Evolutionary conservation across 2,329 filamentous ascomycete genomes (phyloP).

Genomic region (Delphinella strobiligena): DNA sequence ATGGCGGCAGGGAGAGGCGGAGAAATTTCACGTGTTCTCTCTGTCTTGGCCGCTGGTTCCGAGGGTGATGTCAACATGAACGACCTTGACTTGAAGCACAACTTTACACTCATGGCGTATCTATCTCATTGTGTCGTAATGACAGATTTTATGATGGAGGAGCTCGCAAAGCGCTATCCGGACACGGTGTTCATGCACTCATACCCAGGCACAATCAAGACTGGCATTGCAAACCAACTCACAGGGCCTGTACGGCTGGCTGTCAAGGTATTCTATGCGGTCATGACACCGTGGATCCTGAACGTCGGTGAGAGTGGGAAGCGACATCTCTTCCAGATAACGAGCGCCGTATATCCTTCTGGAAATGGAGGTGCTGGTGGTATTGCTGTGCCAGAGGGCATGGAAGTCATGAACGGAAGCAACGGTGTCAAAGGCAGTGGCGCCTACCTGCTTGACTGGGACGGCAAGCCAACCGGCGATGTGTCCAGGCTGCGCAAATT

Average conservation of each 20-base stretch:
- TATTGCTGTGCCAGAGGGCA: constrained; percentile 17
- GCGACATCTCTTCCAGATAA: constrained; percentile 32
- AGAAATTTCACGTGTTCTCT: constrained; percentile 41
- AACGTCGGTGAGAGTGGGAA: constrained; percentile 32
- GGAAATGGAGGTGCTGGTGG: constrained; percentile 16
- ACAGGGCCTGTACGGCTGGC: constrained; percentile 21
- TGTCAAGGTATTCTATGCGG: constrained; percentile 22
- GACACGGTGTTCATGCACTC: constrained; percentile 38
- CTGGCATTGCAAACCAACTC: constrained; percentile 28
- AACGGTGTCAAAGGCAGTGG: constrained; percentile 22
- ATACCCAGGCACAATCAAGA: constrained; percentile 37
- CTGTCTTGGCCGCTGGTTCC: constrained; percentile 40
- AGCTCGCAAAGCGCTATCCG: constrained; percentile 35
- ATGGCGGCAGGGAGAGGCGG: constrained; percentile 25
- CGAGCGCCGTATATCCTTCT: constrained; percentile 21
- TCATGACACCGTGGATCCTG: constrained; percentile 26
- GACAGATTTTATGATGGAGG: constrained; percentile 40
- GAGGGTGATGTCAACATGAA: constrained; percentile 38
- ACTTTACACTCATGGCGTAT: constrained; percentile 24
- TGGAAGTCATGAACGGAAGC: constrained; percentile 17
- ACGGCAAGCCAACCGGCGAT: constrained; percentile 23
- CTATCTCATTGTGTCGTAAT: constrained; percentile 34
- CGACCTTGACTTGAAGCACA: constrained; percentile 33
- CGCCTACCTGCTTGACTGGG: constrained; percentile 26
- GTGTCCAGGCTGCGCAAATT: constrained; percentile 19